Evolutionary conservation across 306 rosid genomes (phyloP).

Genomic region (Vigna reflexopilosa): DNA sequence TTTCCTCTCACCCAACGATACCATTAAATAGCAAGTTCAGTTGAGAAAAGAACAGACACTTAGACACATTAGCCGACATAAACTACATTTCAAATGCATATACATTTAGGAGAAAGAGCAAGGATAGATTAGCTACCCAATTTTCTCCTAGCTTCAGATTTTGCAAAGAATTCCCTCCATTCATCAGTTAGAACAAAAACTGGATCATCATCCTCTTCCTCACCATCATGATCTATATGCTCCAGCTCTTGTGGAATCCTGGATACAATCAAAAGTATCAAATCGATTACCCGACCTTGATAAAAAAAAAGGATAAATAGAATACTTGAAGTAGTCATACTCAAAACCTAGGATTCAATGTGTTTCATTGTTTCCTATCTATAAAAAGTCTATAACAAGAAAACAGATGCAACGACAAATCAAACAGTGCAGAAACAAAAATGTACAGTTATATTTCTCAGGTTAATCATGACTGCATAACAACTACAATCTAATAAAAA

Average conservation of each 20-base stretch:
- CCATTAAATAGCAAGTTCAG: slow-evolving; percentile 24
- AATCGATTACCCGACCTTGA: slow-evolving; percentile 21
- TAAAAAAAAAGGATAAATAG: not conserved
- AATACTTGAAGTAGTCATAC: not conserved
- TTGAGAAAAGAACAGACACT: slow-evolving; percentile 19
- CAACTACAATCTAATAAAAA: slow-evolving; percentile 20
- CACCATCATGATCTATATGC: slow-evolving; percentile 49
- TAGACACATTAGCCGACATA: slow-evolving; percentile 5
- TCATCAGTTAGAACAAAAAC: slow-evolving; percentile 76
- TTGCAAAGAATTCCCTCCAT: slow-evolving; percentile 83
- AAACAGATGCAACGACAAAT: slow-evolving; percentile 1
- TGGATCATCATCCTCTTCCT: slow-evolving; percentile 73
- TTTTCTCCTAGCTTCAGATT: slow-evolving; percentile 75
- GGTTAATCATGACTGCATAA: slow-evolving; percentile 1
- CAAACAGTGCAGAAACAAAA: slow-evolving; percentile 2
- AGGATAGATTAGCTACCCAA: slow-evolving; percentile 51
- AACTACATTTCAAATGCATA: not conserved
- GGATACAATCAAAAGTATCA: slow-evolving; percentile 38
- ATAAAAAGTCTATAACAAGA: not conserved
- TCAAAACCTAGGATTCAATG: not conserved
- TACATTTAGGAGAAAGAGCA: not conserved
- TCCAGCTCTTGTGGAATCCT: slow-evolving; percentile 60
- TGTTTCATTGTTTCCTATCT: slow-evolving; percentile 6
- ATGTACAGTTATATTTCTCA: not conserved
- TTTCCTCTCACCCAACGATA: no score